These are phyloP conservation scores for Penicillium parvum DNA, from an alignment of 495 filamentous ascomycete genomes.

Conservation along the genomic window DNA sequence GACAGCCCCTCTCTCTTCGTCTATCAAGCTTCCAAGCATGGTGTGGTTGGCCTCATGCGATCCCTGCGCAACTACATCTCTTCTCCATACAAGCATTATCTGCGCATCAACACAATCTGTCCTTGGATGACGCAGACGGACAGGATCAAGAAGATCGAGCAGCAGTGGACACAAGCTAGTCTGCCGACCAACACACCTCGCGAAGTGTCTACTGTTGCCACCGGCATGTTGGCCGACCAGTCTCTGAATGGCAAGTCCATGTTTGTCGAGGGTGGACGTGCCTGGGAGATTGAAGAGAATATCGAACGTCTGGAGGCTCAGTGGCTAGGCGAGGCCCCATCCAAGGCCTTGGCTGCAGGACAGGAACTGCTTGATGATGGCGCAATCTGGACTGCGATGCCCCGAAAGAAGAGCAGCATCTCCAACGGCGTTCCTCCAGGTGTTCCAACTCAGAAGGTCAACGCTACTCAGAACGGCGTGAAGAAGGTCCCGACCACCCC, in stretches of 20 bases:
- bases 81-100: slow-evolving; percentile 31
- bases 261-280: slow-evolving; percentile 45
- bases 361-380: slow-evolving; percentile 37
- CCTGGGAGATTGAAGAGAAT: slow-evolving; percentile 47
- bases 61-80: slow-evolving; percentile 40
- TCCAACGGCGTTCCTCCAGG: slow-evolving; percentile 21
- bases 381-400: slow-evolving; percentile 18
- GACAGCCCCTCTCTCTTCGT: slow-evolving; percentile 44
- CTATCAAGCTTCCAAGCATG: slow-evolving; percentile 50
- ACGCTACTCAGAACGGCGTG: slow-evolving; percentile 9
- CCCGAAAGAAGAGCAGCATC: slow-evolving; percentile 19
- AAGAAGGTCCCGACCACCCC: no score
- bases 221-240: slow-evolving; percentile 33
- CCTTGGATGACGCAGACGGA: slow-evolving; percentile 50
- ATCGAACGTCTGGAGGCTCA: slow-evolving; percentile 36
- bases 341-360: slow-evolving; percentile 30
- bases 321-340: slow-evolving; percentile 44
- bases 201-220: slow-evolving; percentile 42
- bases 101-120: slow-evolving; percentile 51
- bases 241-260: slow-evolving; percentile 42
- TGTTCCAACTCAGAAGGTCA: slow-evolving; percentile 18
- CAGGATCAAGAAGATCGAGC: slow-evolving; percentile 37
- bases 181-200: slow-evolving; percentile 43
- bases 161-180: slow-evolving; percentile 39
- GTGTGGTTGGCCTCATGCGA: slow-evolving; percentile 47